Evolutionary conservation across 2,329 filamentous ascomycete genomes (phyloP), one percentile per base, ranked within the genome.

Genomic region (Amauroascus verrucosus): DNA sequence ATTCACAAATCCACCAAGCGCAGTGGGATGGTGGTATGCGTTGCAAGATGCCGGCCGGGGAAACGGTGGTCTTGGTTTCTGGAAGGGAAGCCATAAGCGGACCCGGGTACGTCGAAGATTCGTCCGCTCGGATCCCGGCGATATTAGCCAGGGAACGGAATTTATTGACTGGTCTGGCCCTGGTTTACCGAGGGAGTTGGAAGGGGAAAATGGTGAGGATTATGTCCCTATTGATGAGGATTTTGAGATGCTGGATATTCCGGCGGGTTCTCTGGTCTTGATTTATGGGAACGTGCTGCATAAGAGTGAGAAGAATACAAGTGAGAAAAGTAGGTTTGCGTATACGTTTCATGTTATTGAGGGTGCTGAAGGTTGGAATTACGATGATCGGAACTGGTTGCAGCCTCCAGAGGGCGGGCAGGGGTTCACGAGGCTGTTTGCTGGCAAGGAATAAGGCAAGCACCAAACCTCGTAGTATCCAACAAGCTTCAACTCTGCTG

Each of bases 321-420:
- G 90, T 67, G 71, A 78, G 59, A 91, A 88, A 75, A 89, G 90
- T 20, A 78, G 91, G 60, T 94, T 93, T 66, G 95, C 96, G 51
- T 98, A 97, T 70, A 97, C 93, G 0, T 98, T 97, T 68, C 93
- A 98, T 73, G 81, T 95, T 54, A 97, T 97, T 64, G 93, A 97
- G 72, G 86, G 85, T 0, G 79, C 85, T 18, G 75, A 82, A 41
- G 75, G 69, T 11, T 72, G 69, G 68, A 61, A 73, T 52, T 98
- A 97, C 68, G 93, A 97, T 70, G 78, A 79, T 70, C 77, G 78
- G 70, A 98, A 98, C 70, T 97, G 93, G 93, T 70, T 98, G 67
- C 91, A 96, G 73, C 88, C 90, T 54, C 85, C 88, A 0, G 74
- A 76, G 38, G 79, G 78, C 53, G 90, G 88, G 0, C 79, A 80